Evolutionary conservation across 2,329 filamentous ascomycete species (phyloP).

Genomic region (Fusarium chuoi): DNA sequence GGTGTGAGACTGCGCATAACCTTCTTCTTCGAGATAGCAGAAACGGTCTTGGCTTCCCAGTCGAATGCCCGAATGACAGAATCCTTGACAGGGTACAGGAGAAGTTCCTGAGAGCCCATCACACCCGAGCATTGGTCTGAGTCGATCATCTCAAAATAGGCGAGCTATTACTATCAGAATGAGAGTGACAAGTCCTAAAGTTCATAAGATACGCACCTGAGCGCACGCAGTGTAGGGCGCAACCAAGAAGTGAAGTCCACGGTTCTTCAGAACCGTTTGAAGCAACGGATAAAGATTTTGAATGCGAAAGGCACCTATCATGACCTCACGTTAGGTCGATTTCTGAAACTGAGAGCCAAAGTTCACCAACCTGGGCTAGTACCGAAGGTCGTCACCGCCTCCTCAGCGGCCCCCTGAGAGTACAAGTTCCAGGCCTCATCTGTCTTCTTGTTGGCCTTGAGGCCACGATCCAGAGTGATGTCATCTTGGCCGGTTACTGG

Average conservation of each 20-base stretch:
- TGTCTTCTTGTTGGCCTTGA: slow-evolving; percentile 75
- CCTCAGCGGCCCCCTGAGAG: slow-evolving; percentile 79
- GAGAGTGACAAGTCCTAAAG: background rate
- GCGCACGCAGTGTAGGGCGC: slow-evolving; percentile 89
- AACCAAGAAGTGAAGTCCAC: slow-evolving; percentile 79
- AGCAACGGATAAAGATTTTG: slow-evolving; percentile 81
- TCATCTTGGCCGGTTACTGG: slow-evolving; percentile 81
- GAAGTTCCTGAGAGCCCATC: slow-evolving; percentile 84
- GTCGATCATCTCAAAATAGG: slow-evolving; percentile 77
- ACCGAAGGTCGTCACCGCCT: slow-evolving; percentile 88
- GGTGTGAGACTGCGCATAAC: slow-evolving; percentile 76
- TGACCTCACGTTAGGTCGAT: slow-evolving; percentile 42
- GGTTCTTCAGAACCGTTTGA: slow-evolving; percentile 76
- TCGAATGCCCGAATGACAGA: slow-evolving; percentile 74
- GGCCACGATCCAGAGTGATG: slow-evolving; percentile 70
- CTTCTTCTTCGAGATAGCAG: slow-evolving; percentile 70
- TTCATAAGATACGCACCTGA: slow-evolving; percentile 67
- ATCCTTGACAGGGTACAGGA: slow-evolving; percentile 86
- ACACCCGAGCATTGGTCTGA: slow-evolving; percentile 78
- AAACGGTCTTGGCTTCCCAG: slow-evolving; percentile 74
- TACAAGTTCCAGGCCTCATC: slow-evolving; percentile 89
- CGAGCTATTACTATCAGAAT: slow-evolving; percentile 65
- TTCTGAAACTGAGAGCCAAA: background rate
- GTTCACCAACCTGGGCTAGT: slow-evolving; percentile 71
- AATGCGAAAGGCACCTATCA: slow-evolving; percentile 73